Evolutionary conservation across 768 basidiomycete genomes (phyloP), one percentile per base, ranked within the genome.

Genomic region (Tephrocybe sp.): DNA sequence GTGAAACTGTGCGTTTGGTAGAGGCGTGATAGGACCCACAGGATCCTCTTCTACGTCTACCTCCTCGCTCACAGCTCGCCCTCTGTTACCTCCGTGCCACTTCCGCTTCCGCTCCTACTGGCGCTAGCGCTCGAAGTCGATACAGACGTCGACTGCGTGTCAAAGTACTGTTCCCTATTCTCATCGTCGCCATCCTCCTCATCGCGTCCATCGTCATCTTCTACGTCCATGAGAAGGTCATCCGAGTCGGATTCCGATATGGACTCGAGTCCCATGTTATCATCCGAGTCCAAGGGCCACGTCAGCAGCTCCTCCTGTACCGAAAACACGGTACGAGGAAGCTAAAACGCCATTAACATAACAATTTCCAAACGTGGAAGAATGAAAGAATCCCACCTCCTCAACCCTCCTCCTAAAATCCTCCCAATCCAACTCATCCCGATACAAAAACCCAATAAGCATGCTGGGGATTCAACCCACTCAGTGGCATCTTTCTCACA

Each of bases 401-500:
- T 70, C 75, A 28, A 92, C 84, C 43, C 92, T 74, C 50, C 67
- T 71, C 54, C 83, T 76, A 47, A 98, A 80, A 68, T 98, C 92
- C 13, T 75, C 65, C 89, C 92, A 98, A 46, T 98, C 96, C 15
- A 63, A 72, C 69, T 92, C 87, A 61, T 90, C 83, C 59, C 80
- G 81, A 64, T 87, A 86, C 57, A 98, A 62, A 64, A 99, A 98
- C 9, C 95, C 95, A 51, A 98, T 79, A 7, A 99, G 73, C 97
- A 99, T 98, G 58, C 93, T 97, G 19, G 96, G 97, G 65, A n/a
- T 98, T 97, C 47, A 99, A 71, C 24, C 87, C 89, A 32, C 83
- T 82, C 30, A 98, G 68, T 0, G 87, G 87, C 90, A 98, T 96
- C 81, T 96, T 98, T 63, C 92, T 78, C 31, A 98, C 87, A 15